Base-by-base conservation (phyloP, 805 yeast genomes). In the Candida xiaguanensis region DNA sequence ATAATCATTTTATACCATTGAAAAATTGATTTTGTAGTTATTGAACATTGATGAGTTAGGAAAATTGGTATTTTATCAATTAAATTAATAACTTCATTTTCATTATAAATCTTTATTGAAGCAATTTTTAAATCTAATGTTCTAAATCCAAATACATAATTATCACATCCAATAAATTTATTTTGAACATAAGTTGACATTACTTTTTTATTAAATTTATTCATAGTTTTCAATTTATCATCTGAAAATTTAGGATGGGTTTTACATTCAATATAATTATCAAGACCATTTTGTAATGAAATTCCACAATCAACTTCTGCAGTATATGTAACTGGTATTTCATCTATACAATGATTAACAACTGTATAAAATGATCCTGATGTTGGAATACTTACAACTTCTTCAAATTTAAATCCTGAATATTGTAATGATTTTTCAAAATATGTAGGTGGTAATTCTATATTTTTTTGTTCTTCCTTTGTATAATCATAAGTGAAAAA, bases 291-390 rank as follows among this genome's bases (percentile, higher is more conserved):
- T 8, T 31, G 24, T 11, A 29, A 20, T 20, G 31, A 19, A 9
- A 38, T 34, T 12, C 45, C 40, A 24, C 55, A 51, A 42, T 56
- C 61, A 8, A 56, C 47, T 35, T 56, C 61, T 4, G 61, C 60
- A 4, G 58, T 47, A 36, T 45, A 53, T 8, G 44, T 31, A 6
- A 53, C 36, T 2, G 47, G 41, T 8, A 39, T 34, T 5, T 35
- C 42, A 9, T 34, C 43, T 4, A 52, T 27, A 2, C 40, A 18
- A 19, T 48, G 52, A 5, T 34, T 19, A 3, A 46, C 47, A 4
- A 55, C 40, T 1, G 58, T 41, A 32, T 56, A 52, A 31, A 41
- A 52, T 9, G 22, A 24, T 11, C 23, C 23, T 4, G 28, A 16
- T 5, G 23, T 28, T 13, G 31, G 38, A 8, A 11, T 14, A 20